These are phyloP conservation scores for Escallonia rubra DNA, from an alignment of 129 eudicot species.

Conservation along the genomic window DNA sequence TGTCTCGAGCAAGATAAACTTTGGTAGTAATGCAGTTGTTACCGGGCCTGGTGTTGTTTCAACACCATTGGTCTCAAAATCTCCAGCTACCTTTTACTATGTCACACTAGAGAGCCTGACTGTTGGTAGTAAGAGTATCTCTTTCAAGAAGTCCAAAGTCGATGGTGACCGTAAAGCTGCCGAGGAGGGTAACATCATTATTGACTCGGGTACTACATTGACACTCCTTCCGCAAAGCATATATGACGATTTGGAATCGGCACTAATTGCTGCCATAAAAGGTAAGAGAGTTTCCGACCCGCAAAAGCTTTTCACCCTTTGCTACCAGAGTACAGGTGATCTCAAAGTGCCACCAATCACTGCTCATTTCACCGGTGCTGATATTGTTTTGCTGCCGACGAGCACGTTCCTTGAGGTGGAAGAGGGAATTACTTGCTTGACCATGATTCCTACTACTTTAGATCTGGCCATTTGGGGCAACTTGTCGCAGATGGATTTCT, in stretches of 20 bases:
- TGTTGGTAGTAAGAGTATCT: slow-evolving; percentile 26
- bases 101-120: slow-evolving; percentile 33
- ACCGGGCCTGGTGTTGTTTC: slow-evolving; percentile 37
- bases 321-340: slow-evolving; percentile 19
- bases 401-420: slow-evolving; percentile 27
- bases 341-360: slow-evolving; percentile 22
- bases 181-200: slow-evolving; percentile 31
- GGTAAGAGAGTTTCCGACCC: slow-evolving; percentile 16
- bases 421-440: slow-evolving; percentile 28
- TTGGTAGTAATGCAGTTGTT: slow-evolving; percentile 44
- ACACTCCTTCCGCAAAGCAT: slow-evolving; percentile 22
- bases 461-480: slow-evolving; percentile 40
- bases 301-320: slow-evolving; percentile 10
- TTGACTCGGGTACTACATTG: slow-evolving; percentile 58
- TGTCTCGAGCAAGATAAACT: slow-evolving; percentile 40
- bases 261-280: background rate
- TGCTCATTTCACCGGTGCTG: slow-evolving; percentile 37
- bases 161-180: background rate
- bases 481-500: slow-evolving; percentile 32
- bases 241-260: background rate
- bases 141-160: background rate
- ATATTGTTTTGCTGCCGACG: slow-evolving; percentile 10
- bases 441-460: slow-evolving; percentile 14
- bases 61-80: slow-evolving; percentile 36
- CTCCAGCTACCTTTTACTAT: slow-evolving; percentile 36